phyloP scores from a whole-genome alignment of 768 basidiomycete genomes.

The Mycena amicta region DNA sequence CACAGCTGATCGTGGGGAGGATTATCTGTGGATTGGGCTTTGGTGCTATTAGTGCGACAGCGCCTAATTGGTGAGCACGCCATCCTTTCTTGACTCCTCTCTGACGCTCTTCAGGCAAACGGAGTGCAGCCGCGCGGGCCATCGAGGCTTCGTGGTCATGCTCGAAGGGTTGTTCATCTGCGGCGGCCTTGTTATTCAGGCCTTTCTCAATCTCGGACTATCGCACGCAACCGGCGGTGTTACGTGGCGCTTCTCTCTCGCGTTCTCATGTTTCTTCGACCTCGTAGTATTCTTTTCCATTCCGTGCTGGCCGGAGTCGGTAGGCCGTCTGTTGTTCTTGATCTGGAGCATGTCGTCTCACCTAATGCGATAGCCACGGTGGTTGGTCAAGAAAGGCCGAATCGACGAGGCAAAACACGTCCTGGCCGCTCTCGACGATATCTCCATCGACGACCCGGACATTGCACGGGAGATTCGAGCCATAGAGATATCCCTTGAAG shows the following conservation, averaged over 20 bases:
- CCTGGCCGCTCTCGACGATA: conserved; percentile 21
- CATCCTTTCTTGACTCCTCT: not conserved
- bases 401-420: conserved; percentile 24
- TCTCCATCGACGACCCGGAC: conserved; percentile 4
- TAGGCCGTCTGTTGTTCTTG: not conserved
- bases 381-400: conserved; percentile 25
- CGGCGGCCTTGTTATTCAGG: conserved; percentile 14
- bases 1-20: conserved; percentile 64
- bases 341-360: not conserved
- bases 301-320: conserved; percentile 22
- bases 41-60: conserved; percentile 19
- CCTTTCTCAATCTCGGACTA: conserved; percentile 20
- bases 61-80: conserved; percentile 16
- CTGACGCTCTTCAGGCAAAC: conserved; percentile 15
- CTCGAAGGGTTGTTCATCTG: conserved; percentile 22
- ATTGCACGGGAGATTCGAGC: conserved; percentile 17
- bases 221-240: conserved; percentile 16
- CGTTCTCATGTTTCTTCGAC: conserved; percentile 17
- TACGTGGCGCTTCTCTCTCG: conserved; percentile 22
- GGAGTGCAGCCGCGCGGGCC: conserved; percentile 22
- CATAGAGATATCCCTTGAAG: conserved; percentile 19
- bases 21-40: conserved; percentile 60
- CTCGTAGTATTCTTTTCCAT: conserved; percentile 18
- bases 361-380: conserved; percentile 18
- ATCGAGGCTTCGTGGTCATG: conserved; percentile 24